phyloP scores from a whole-genome alignment of 1,284 basidiomycete species.

The Sanghuangporus baumii region DNA sequence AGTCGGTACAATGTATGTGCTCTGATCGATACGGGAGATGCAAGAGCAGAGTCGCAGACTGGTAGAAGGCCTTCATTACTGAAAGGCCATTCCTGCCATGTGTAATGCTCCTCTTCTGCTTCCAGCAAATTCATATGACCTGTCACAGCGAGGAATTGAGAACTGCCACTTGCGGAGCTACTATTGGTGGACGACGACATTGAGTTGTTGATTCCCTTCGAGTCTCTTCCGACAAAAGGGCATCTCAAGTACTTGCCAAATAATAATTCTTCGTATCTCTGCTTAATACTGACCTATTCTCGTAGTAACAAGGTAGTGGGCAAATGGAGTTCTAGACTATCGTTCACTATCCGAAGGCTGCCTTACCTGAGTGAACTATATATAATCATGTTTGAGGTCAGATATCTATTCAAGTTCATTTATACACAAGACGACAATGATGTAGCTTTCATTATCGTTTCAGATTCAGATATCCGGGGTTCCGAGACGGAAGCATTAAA shows the following conservation, averaged over 20 bases:
- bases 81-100: not conserved
- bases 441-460: too few species aligned
- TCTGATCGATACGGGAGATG: not conserved
- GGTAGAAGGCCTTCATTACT: not conserved
- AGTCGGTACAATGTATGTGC: not conserved
- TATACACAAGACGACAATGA: not conserved
- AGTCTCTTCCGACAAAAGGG: not conserved
- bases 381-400: too few species aligned
- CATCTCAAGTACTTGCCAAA: not conserved
- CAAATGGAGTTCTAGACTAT: not conserved
- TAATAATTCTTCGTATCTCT: not conserved
- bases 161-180: not conserved
- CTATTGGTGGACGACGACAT: not conserved
- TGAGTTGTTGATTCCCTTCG: not conserved
- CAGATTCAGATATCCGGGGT: too few species aligned
- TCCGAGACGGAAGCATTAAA: too few species aligned
- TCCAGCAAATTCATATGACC: not conserved
- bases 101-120: not conserved
- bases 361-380: too few species aligned
- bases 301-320: not conserved
- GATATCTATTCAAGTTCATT: slow-evolving; percentile 4
- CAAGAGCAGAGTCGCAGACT: not conserved
- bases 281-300: not conserved
- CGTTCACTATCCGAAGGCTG: too few species aligned
- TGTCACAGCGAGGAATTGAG: not conserved